phyloP scores from a whole-genome alignment of 495 filamentous ascomycete genomes.

The Neurospora discreta region DNA sequence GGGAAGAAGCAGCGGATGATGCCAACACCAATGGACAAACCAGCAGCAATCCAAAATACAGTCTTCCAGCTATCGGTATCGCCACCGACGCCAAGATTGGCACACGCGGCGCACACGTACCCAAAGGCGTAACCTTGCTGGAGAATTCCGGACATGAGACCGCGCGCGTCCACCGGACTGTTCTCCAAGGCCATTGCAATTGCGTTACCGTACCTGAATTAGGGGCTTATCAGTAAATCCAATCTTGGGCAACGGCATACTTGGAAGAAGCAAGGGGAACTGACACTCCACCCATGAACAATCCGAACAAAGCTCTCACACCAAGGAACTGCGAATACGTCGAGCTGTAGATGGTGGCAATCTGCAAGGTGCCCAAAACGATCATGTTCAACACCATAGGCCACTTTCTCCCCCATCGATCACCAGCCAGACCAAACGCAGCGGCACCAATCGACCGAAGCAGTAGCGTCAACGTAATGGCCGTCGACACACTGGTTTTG shows the following conservation, averaged over 20 bases:
- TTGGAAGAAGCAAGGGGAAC: no score
- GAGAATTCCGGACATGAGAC: conserved; percentile 66
- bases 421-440: conserved; percentile 60
- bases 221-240: neutral
- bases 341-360: conserved; percentile 58
- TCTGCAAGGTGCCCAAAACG: conserved; percentile 49
- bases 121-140: conserved; percentile 72
- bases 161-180: conserved; percentile 57
- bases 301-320: conserved; percentile 59
- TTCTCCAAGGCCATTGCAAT: conserved; percentile 73
- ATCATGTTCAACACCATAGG: conserved; percentile 68
- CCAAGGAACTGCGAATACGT: conserved; percentile 61
- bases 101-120: conserved; percentile 61
- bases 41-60: conserved; percentile 48
- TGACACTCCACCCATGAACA: conserved; percentile 68
- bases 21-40: conserved; percentile 51
- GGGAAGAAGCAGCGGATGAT: conserved; percentile 54
- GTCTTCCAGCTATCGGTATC: conserved; percentile 47
- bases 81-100: conserved; percentile 55
- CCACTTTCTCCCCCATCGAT: conserved; percentile 71
- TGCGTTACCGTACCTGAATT: conserved; percentile 54
- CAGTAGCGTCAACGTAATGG: conserved; percentile 64
- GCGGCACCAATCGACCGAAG: conserved; percentile 61
- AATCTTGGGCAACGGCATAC: neutral
- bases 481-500: conserved; percentile 59